These are phyloP conservation scores for Aspergillus ellipticus DNA, from an alignment of 495 filamentous ascomycete species.

Conservation along the genomic window DNA sequence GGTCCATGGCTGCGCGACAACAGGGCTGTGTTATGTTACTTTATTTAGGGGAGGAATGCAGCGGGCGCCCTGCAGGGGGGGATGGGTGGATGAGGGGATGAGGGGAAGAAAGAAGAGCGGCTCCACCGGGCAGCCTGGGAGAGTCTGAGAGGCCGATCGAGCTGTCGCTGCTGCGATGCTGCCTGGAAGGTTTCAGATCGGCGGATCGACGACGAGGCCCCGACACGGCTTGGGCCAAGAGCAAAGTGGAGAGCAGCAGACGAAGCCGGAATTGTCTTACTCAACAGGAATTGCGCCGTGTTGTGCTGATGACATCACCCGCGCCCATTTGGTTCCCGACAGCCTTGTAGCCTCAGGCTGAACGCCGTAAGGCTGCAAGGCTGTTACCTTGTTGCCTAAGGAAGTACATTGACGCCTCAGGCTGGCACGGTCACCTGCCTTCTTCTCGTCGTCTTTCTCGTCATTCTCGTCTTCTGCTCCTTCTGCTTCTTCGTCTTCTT, in stretches of 20 bases:
- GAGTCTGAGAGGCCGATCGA: not conserved
- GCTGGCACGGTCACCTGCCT: not conserved
- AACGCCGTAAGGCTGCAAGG: no score
- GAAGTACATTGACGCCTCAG: no score
- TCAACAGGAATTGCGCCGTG: not conserved
- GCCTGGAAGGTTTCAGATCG: slow-evolving; percentile 1
- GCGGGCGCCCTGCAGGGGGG: not conserved
- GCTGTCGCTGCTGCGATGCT: not conserved
- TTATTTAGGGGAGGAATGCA: not conserved
- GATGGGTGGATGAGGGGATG: no score
- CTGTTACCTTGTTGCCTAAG: no score
- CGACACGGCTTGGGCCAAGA: not conserved
- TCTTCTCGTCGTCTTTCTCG: not conserved
- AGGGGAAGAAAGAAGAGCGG: not conserved
- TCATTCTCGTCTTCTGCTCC: not conserved
- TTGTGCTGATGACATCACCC: not conserved
- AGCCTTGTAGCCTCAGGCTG: not conserved
- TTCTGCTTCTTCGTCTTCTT: no score
- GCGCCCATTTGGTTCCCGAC: no score
- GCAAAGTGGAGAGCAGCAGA: not conserved
- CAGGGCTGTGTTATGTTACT: not conserved
- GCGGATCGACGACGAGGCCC: not conserved
- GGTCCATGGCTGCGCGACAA: slow-evolving; percentile 25
- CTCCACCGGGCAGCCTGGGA: slow-evolving; percentile 1
- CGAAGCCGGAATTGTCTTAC: not conserved